Percentiles rank a stretch among this genome's conserved stretches.
Conservation (phyloP, 176 grass and related monocot species). For the Luzula sylvatica region DNA sequence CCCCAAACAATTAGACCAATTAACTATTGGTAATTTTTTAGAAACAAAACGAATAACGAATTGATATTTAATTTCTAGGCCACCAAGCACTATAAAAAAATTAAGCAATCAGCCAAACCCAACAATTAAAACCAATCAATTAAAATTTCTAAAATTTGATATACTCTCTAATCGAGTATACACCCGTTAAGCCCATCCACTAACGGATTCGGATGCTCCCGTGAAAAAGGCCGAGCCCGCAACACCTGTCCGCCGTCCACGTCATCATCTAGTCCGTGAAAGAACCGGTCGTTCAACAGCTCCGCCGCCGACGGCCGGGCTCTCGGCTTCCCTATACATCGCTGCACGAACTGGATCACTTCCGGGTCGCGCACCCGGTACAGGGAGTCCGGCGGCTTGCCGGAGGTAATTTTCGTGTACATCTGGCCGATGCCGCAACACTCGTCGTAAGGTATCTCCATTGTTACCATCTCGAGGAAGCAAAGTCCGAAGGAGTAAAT, state of each 20-base stretch:
- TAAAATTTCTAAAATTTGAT: too few relatives aligned
- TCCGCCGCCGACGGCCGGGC: conserved; percentile 56
- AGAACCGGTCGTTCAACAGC: conserved; percentile 72
- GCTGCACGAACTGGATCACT: conserved; percentile 63
- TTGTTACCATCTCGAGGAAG: conserved; percentile 93
- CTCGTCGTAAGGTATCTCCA: conserved; percentile 86
- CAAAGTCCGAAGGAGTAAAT: conserved; percentile 96
- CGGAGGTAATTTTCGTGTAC: conserved; percentile 48
- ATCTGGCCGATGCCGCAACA: conserved; percentile 70
- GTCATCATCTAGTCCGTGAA: conserved; percentile 42
- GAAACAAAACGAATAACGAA: too few relatives aligned
- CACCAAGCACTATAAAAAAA: too few relatives aligned
- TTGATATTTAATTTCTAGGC: too few relatives aligned
- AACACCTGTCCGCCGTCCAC: not conserved
- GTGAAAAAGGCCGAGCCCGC: too few relatives aligned
- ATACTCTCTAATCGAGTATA: not conserved
- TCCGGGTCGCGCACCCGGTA: conserved; percentile 50
- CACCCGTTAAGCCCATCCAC: conserved; percentile 8
- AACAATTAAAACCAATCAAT: too few relatives aligned
- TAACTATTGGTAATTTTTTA: too few relatives aligned
- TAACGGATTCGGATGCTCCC: too few relatives aligned
- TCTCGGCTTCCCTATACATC: conserved; percentile 53
- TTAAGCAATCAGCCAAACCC: too few relatives aligned
- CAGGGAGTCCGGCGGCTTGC: conserved; percentile 40
- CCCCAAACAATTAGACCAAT: too few relatives aligned